Percentiles rank a stretch among this genome's conserved stretches.
Evolutionary conservation across 1,284 basidiomycete genomes (phyloP).

Genomic region (Puccinia triticina): DNA sequence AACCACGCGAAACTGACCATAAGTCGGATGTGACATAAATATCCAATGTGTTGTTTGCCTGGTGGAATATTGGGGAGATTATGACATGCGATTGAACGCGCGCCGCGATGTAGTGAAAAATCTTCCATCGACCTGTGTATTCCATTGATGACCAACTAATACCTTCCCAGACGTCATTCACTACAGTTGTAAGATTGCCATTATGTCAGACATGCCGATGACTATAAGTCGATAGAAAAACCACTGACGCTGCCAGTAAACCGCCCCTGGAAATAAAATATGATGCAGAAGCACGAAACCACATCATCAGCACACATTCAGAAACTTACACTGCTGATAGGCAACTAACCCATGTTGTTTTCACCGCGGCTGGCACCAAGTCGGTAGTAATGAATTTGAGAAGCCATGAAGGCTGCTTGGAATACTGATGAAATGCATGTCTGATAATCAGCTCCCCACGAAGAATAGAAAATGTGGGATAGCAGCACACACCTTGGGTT

Average conservation of each 20-base stretch:
- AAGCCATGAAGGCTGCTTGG: slow-evolving; percentile 66
- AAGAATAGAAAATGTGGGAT: slow-evolving; percentile 61
- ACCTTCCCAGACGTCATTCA: slow-evolving; percentile 72
- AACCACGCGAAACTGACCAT: slow-evolving; percentile 58
- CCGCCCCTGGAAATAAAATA: slow-evolving; percentile 53
- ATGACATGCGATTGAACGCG: slow-evolving; percentile 65
- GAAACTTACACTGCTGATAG: slow-evolving; percentile 54
- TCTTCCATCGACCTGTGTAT: slow-evolving; percentile 70
- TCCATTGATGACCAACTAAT: slow-evolving; percentile 69
- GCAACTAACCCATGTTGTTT: slow-evolving; percentile 67
- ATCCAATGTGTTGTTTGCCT: slow-evolving; percentile 65
- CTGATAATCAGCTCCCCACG: slow-evolving; percentile 65
- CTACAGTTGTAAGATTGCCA: slow-evolving; percentile 52
- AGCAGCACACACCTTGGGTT: slow-evolving; percentile 53
- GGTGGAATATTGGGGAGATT: slow-evolving; percentile 65
- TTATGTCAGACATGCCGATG: neutral
- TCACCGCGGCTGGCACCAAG: slow-evolving; percentile 67
- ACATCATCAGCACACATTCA: neutral
- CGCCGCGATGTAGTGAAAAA: slow-evolving; percentile 66
- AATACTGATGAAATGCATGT: slow-evolving; percentile 62
- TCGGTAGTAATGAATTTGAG: slow-evolving; percentile 69
- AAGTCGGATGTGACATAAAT: slow-evolving; percentile 66
- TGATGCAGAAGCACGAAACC: no score
- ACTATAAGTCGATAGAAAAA: neutral
- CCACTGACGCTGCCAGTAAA: slow-evolving; percentile 56